Evolutionary conservation across 2,329 filamentous ascomycete genomes (phyloP).

Genomic region (Paraconiothyrium brasiliense): DNA sequence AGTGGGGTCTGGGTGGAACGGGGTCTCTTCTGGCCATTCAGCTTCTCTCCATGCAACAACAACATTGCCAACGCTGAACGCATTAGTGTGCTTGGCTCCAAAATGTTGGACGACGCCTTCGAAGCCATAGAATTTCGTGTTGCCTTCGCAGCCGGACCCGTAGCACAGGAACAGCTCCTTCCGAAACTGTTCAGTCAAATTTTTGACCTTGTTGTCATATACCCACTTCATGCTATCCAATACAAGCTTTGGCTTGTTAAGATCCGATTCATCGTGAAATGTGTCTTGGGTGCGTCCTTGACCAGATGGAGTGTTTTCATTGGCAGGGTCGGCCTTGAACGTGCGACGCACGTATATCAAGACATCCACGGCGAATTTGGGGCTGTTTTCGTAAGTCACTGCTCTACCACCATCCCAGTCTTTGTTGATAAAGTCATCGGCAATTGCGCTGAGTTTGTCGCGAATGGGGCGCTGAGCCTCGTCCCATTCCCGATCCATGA

Average conservation of each 20-base stretch:
- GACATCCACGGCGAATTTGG: conserved; percentile 76
- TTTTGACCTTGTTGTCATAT: conserved; percentile 79
- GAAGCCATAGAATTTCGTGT: conserved; percentile 75
- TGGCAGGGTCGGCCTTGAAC: conserved; percentile 70
- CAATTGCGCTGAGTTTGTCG: conserved; percentile 70
- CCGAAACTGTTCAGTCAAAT: conserved; percentile 70
- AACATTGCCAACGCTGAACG: conserved; percentile 74
- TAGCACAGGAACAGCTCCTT: conserved; percentile 82
- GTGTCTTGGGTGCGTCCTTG: conserved; percentile 14
- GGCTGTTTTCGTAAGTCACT: conserved; percentile 70
- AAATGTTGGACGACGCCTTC: conserved; percentile 85
- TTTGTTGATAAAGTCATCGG: conserved; percentile 74
- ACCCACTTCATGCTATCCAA: conserved; percentile 89
- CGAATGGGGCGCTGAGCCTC: conserved; percentile 73
- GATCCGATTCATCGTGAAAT: conserved; percentile 30
- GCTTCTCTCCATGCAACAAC: conserved; percentile 80
- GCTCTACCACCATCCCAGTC: conserved; percentile 71
- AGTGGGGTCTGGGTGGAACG: conserved; percentile 72
- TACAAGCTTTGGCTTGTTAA: conserved; percentile 70
- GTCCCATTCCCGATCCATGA: conserved; percentile 75
- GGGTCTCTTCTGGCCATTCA: conserved; percentile 80
- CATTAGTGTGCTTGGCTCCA: conserved; percentile 79
- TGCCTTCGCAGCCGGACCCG: conserved; percentile 67
- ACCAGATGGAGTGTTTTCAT: conserved; percentile 58
- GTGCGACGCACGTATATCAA: conserved; percentile 71